Base-by-base conservation (phyloP, 176 grass and related monocot genomes). In the Rhynchospora breviuscula region DNA sequence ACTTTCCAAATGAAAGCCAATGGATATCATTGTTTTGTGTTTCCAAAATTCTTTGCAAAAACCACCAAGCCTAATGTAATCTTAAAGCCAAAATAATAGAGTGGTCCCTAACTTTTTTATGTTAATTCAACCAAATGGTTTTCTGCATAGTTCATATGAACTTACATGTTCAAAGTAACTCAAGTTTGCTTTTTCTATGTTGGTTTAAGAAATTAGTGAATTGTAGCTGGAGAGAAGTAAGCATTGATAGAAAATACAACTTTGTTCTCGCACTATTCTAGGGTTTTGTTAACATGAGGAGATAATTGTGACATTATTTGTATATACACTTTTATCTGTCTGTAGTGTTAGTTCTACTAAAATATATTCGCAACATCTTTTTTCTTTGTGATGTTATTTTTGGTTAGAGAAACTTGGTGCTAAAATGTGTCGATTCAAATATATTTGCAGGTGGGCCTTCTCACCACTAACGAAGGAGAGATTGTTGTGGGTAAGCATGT, bases 381-480 rank as follows among this genome's bases (percentile, higher is more conserved):
- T 3, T 25, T 51, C 21, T 53, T 0, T 17, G 71, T 21, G 48
- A 26, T 17, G 35, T 5, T 18, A 11, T 31, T 77, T 77, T 56
- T 18, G 23, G 73, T 33, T 77, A 4, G 49, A 77, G 14, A 31
- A 56, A 77, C 13, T 26, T 54, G 10, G 2, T 31, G 51, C 7
- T 63, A 59, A 22, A 62, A 2, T 82, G 71, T 43, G 61, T 53
- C 25, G 84, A 33, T 59, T 79, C 48, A 40, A 63, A 63, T 85
- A 62, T 82, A 29, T 88, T 53, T 89, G 31, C 84, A 98, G 93
- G 88, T 98, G 96, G 96, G 84, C 89, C 5, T 98, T 98, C 47
- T 93, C 93, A 60, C 96, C 96, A n/a, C 59, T 98, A 81, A 91
- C 90, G 46, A 93, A 92, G 15, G 91, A 98, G 25, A 93, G 87